Evolutionary conservation across 352 stramenopile genomes (phyloP), one percentile per base, ranked within the genome.

Genomic region (Lagenidium sp.): DNA sequence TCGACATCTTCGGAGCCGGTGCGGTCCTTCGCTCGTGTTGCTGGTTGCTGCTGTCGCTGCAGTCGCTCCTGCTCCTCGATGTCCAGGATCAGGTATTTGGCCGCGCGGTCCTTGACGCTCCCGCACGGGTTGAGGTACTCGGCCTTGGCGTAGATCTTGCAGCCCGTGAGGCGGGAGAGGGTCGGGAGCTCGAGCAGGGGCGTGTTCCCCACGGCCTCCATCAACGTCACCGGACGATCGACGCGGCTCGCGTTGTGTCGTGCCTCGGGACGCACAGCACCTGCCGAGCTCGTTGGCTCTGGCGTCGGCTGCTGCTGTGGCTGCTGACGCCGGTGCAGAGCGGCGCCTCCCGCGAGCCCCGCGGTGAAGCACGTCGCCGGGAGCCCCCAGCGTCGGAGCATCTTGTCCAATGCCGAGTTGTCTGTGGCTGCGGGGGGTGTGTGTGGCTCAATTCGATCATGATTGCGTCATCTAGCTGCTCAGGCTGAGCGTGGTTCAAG

Each of bases 71-170:
- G n/a, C 31, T 77, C 55, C 67, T 97, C 91, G 3, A 89, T 91
- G 44, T 97, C 70, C n/a, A 77, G 56, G 55, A 97, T 96, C 65
- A 98, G 80, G n/a, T 66, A 85, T 36, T 95, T 84, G 32, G 86
- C 88, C 10, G 95, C 91, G 23, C 93, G 89, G 64, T 97, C 93
- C 65, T 98, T 98, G 51, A 97, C 85, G 20, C 71, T 94, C 10
- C 92, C 93, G 49, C 87, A 88, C 16, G 94, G 94, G 55, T 98
- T 97, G 53, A 82, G 62, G 44, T 72, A 89, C 63, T 92, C 79
- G 16, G 76, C 76, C 53, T 92, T 92, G 45, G 62, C 79, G 23
- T 84, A 75, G 46, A 92, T 78, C 47, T 68, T 82, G 65, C 76
- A 86, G 4, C 65, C 63, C 3, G 79, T 92, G 35, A 88, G 65